These are phyloP conservation scores for Dictyostelium capitatum DNA, from an alignment of 78 protist genomes.

Conservation along the genomic window DNA sequence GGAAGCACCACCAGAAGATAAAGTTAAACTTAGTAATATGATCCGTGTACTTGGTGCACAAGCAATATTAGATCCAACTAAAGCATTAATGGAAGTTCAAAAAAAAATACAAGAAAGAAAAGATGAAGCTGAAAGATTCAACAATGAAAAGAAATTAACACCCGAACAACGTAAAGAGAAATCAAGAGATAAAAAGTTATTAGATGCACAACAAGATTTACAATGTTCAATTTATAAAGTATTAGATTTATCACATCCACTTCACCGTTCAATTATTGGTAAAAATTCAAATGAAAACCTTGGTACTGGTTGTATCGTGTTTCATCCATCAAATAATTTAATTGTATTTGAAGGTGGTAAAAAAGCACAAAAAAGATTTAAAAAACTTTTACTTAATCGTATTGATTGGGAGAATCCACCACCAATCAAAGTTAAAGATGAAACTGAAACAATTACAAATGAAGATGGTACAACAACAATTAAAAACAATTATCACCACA, in stretches of 20 bases:
- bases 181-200: conserved; percentile 13
- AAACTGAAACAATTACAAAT: neutral
- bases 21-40: conserved; percentile 82
- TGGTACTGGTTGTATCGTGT: conserved; percentile 28
- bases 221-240: conserved; percentile 43
- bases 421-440: conserved; percentile 15
- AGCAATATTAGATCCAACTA: conserved; percentile 82
- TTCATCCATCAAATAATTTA: conserved; percentile 24
- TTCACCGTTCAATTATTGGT: conserved; percentile 34
- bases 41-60: conserved; percentile 74
- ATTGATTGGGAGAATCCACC: conserved; percentile 72
- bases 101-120: conserved; percentile 53
- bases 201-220: conserved; percentile 37
- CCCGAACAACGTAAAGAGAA: conserved; percentile 76
- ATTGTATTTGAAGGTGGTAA: conserved; percentile 64
- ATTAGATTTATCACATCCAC: conserved; percentile 73
- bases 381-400: conserved; percentile 38
- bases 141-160: conserved; percentile 58
- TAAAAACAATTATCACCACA: neutral
- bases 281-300: conserved; percentile 8
- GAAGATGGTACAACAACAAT: neutral
- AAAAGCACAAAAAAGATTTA: conserved; percentile 31
- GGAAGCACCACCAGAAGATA: conserved; percentile 80
- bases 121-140: conserved; percentile 7
- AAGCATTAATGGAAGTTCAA: conserved; percentile 22